Conservation (phyloP, 352 stramenopile genomes). For the Thraustochytrium sp. region DNA sequence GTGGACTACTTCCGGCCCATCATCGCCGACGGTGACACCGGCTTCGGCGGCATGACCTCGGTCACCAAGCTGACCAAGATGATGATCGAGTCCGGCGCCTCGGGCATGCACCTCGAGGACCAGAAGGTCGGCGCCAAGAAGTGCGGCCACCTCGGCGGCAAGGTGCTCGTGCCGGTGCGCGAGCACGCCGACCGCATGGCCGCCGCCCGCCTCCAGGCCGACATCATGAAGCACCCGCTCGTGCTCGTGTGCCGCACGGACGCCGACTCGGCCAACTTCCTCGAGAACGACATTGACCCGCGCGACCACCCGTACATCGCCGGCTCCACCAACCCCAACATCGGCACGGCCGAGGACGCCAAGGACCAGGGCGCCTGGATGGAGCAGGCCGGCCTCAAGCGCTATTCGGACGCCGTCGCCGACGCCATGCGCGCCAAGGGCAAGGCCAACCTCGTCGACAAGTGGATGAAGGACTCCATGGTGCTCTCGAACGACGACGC, state of each 20-base stretch:
- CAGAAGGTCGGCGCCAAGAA: conserved; percentile 98
- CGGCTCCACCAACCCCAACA: conserved; percentile 79
- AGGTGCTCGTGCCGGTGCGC: conserved; percentile 92
- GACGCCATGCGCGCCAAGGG: conserved; percentile 64
- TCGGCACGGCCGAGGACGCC: conserved; percentile 74
- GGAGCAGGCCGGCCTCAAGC: conserved; percentile 84
- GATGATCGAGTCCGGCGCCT: conserved; percentile 93
- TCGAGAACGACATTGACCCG: conserved; percentile 94
- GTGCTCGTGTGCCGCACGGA: conserved; percentile 94
- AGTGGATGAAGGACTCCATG: conserved; percentile 72
- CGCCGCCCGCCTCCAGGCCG: conserved; percentile 86
- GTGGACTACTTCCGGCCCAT: conserved; percentile 95
- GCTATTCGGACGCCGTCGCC: conserved; percentile 88
- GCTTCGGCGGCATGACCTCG: conserved; percentile 87
- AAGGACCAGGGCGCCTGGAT: conserved; percentile 73
- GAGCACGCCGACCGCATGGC: conserved; percentile 95
- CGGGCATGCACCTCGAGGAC: conserved; percentile 97
- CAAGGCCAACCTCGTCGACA: conserved; percentile 61
- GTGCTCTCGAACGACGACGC: conserved; percentile 65
- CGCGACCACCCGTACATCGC: conserved; percentile 96
- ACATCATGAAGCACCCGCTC: conserved; percentile 85
- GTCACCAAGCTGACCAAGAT: conserved; percentile 98
- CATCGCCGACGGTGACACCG: conserved; percentile 94
- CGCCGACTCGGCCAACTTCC: conserved; percentile 88
- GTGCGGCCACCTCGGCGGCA: conserved; percentile 97